phyloP scores from a whole-genome alignment of 2,329 filamentous ascomycete species.

The Tolypocladium nubicola region DNA sequence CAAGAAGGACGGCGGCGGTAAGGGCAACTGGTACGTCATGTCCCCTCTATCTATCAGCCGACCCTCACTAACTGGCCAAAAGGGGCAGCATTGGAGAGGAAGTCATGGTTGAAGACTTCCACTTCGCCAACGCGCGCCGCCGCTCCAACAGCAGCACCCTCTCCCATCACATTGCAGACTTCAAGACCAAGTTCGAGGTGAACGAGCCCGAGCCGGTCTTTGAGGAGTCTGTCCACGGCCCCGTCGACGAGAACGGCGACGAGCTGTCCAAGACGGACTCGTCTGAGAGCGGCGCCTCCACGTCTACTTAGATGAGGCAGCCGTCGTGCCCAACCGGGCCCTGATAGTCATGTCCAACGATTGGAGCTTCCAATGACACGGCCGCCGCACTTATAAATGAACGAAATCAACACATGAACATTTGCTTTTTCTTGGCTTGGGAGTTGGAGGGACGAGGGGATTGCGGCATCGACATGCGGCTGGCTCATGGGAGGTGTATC shows the following conservation, averaged over 20 bases:
- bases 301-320: conserved; percentile 40
- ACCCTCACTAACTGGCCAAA: not conserved
- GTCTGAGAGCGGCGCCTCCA: conserved; percentile 49
- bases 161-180: conserved; percentile 58
- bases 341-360: conserved; percentile 9
- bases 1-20: conserved; percentile 92
- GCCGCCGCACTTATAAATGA: conserved; percentile 7
- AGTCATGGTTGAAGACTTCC: conserved; percentile 73
- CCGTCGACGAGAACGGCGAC: conserved; percentile 42
- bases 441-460: not conserved
- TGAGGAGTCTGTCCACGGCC: conserved; percentile 73
- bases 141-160: conserved; percentile 83
- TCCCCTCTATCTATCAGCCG: not conserved
- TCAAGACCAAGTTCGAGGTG: conserved; percentile 96
- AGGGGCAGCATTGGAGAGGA: conserved; percentile 84
- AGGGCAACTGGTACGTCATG: conserved; percentile 76
- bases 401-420: conserved; percentile 12
- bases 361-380: not conserved
- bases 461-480: not conserved
- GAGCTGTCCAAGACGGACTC: conserved; percentile 45
- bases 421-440: conserved; percentile 2
- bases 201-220: conserved; percentile 86
- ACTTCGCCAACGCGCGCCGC: conserved; percentile 74
- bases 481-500: not conserved
- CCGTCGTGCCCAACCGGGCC: conserved; percentile 5